Percentiles rank a stretch among this genome's conserved stretches.
These are phyloP conservation scores for Aspergillus avenaceus DNA, from an alignment of 495 filamentous ascomycete genomes.

Conservation along the genomic window DNA sequence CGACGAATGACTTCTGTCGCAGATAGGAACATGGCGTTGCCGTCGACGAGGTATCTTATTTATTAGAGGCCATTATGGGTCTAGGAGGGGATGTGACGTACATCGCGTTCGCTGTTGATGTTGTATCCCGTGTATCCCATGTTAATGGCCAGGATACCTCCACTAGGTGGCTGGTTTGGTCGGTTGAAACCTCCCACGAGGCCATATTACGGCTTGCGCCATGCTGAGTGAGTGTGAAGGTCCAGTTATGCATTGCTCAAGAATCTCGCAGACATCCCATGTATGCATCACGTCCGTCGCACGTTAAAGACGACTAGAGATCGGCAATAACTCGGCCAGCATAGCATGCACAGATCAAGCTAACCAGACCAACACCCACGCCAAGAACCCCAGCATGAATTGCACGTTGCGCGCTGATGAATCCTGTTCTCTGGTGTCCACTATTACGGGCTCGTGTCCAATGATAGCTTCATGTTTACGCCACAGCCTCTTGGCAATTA, in stretches of 20 bases:
- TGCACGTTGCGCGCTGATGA: neutral
- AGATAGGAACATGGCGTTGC: constrained; percentile 19
- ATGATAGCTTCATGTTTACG: constrained; percentile 1
- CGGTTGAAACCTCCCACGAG: constrained; percentile 10
- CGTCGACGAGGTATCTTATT: constrained; percentile 20
- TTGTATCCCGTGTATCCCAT: constrained; percentile 6
- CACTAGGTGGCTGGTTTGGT: constrained; percentile 12
- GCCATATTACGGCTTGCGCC: constrained; percentile 9
- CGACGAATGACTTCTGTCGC: constrained; percentile 20
- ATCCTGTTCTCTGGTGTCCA: neutral
- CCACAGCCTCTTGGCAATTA: constrained; percentile 13
- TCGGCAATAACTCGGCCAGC: neutral
- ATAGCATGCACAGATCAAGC: too few relatives aligned
- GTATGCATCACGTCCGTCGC: too few relatives aligned
- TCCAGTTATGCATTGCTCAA: constrained; percentile 11
- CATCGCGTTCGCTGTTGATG: constrained; percentile 13
- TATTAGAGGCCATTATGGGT: neutral
- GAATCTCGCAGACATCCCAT: too few relatives aligned
- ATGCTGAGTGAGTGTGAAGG: constrained; percentile 2
- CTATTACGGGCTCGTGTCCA: constrained; percentile 3
- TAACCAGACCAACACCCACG: too few relatives aligned
- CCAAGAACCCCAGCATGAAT: constrained; percentile 48
- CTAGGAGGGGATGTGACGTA: neutral
- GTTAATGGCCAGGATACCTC: constrained; percentile 20
- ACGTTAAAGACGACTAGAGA: too few relatives aligned